phyloP scores from a whole-genome alignment of 441 rosid species.

The Aquilaria agallochum region DNA sequence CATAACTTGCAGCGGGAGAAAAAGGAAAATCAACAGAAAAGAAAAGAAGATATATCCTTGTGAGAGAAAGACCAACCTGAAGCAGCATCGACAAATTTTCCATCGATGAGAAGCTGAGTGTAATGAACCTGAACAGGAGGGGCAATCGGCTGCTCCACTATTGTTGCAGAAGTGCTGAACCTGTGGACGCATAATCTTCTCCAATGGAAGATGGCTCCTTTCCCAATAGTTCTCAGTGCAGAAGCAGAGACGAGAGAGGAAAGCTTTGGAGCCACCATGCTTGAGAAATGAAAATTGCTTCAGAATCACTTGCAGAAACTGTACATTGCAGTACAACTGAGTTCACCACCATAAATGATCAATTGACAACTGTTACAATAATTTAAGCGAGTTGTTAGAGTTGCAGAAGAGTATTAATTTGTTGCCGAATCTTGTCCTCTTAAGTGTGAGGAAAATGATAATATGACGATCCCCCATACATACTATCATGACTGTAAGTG shows the following conservation, averaged over 20 bases:
- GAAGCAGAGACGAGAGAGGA: conserved; percentile 9
- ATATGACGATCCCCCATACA: no score
- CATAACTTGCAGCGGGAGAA: not conserved
- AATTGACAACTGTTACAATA: no score
- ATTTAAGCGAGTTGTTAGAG: no score
- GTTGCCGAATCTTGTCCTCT: no score
- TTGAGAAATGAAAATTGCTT: not conserved
- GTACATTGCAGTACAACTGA: no score
- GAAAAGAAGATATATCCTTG: not conserved
- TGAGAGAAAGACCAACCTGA: conserved; percentile 27
- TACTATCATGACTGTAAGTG: no score
- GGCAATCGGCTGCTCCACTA: conserved; percentile 27
- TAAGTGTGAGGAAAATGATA: no score
- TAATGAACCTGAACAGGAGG: conserved; percentile 36
- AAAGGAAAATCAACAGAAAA: not conserved
- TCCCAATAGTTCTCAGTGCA: not conserved
- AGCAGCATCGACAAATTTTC: conserved; percentile 40
- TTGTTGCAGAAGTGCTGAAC: conserved; percentile 31
- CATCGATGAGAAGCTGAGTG: conserved; percentile 37
- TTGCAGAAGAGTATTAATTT: no score
- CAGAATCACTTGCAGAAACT: no score
- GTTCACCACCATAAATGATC: no score
- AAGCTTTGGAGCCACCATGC: conserved; percentile 14
- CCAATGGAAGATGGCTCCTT: not conserved
- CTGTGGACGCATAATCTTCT: conserved; percentile 6